Conservation (phyloP, 164 flowering plant genomes). For the Berberis vulgaris region DNA sequence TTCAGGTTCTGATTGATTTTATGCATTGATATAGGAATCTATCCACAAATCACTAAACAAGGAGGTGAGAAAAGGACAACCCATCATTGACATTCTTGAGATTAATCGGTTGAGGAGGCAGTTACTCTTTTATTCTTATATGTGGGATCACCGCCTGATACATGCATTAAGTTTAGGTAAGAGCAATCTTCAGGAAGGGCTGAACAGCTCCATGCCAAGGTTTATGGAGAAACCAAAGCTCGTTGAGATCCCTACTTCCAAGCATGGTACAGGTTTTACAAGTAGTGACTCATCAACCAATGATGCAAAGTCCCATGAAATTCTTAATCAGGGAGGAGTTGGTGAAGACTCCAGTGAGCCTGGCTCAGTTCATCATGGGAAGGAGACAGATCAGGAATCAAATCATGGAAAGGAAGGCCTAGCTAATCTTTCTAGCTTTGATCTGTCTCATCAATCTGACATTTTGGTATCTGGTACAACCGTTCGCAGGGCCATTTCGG, state of each 20-base stretch:
- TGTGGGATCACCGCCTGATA: constrained; percentile 81
- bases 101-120: constrained; percentile 74
- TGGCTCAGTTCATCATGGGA: constrained; percentile 19
- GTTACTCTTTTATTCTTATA: constrained; percentile 66
- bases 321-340: constrained; percentile 16
- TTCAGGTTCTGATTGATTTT: neutral
- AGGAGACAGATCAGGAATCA: constrained; percentile 13
- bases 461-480: constrained; percentile 24
- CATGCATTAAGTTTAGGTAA: constrained; percentile 42
- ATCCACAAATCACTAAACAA: constrained; percentile 37
- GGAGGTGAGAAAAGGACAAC: constrained; percentile 56
- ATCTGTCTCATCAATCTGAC: constrained; percentile 23
- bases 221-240: constrained; percentile 28
- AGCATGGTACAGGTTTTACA: constrained; percentile 13
- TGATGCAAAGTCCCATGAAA: constrained; percentile 25
- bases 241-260: constrained; percentile 16
- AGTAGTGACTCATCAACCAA: constrained; percentile 28
- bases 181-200: constrained; percentile 17
- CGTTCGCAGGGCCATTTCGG: constrained; percentile 49
- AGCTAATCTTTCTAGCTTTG: constrained; percentile 14
- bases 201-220: constrained; percentile 18
- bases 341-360: constrained; percentile 10
- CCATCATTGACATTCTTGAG: constrained; percentile 73
- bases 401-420: constrained; percentile 16
- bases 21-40: constrained; percentile 45